Percentiles rank a stretch among this genome's conserved stretches.
Conservation (phyloP, 805 yeast genomes). For the Ogataea ramenticola region DNA sequence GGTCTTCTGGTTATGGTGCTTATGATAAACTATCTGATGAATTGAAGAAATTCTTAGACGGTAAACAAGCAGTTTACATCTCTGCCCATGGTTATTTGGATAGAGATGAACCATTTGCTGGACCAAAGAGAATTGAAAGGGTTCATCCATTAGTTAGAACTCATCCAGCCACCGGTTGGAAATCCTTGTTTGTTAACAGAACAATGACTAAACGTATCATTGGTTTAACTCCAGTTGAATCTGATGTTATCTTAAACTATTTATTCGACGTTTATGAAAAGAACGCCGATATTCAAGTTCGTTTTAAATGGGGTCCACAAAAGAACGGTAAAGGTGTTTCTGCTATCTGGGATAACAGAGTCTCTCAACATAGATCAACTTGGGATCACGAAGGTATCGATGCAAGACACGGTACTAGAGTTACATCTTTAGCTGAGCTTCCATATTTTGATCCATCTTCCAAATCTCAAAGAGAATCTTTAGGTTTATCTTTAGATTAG, state of each 20-base stretch:
- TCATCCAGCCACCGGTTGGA: constrained; percentile 61
- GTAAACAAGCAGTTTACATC: constrained; percentile 38
- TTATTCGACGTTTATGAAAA: constrained; percentile 39
- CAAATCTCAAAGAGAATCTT: constrained; percentile 45
- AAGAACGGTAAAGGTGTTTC: constrained; percentile 33
- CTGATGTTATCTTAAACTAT: constrained; percentile 38
- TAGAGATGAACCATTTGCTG: constrained; percentile 36
- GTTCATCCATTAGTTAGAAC: constrained; percentile 58
- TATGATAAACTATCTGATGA: constrained; percentile 49
- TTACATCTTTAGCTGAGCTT: constrained; percentile 44
- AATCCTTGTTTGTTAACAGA: constrained; percentile 47
- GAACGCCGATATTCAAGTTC: constrained; percentile 48
- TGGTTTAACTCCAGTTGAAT: constrained; percentile 46
- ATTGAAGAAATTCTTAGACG: constrained; percentile 43
- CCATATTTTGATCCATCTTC: constrained; percentile 45
- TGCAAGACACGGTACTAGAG: constrained; percentile 47
- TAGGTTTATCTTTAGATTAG: constrained; percentile 27
- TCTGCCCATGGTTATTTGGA: constrained; percentile 34
- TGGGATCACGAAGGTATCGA: constrained; percentile 35
- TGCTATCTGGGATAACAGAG: constrained; percentile 45
- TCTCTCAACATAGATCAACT: constrained; percentile 35
- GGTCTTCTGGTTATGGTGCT: constrained; percentile 53
- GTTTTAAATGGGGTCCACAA: constrained; percentile 42
- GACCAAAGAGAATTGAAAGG: constrained; percentile 43
- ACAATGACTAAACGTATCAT: constrained; percentile 43